Base-by-base conservation (phyloP, 2,329 filamentous ascomycete species). In the Aspergillus glaucus region DNA sequence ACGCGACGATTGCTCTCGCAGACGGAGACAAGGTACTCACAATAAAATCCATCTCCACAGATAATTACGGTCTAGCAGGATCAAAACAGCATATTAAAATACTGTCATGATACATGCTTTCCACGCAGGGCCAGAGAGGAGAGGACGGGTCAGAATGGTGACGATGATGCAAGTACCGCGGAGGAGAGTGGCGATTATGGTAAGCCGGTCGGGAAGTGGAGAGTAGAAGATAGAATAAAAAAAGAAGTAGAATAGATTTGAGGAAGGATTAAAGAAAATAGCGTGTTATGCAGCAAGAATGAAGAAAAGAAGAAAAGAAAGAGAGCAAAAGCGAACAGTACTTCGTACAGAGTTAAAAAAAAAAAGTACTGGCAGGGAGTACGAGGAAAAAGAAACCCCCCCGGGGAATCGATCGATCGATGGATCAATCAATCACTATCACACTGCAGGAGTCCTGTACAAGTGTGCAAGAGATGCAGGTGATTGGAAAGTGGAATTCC, bases 31-130 rank as follows among this genome's bases (percentile, higher is more conserved):
- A 41, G 32, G 17, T 8, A 70, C 70, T 62, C 56, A 73, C 70
- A 61, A 72, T 72, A 56, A 73, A 72, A 67, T 73, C 70, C 70
- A 73, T 73, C 49, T 56, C 55, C 49, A 55, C 51, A 40, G 52
- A 54, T 44, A 53, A 57, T 65, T 58, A 63, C 50, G 51, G 55
- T 59, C 53, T 55, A 56, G 49, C 52, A 57, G 47, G 50, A 53
- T 57, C 54, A 48, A 55, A 49, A 53, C 55, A 58, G 52, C 55
- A 57, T 49, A 54, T 61, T 57, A 67, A 47, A 50, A 57, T 60
- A 67, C 65, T 50, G 54, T 62, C 53, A 55, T 57, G 59, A 59
- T 59, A 57, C 64, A 68, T 69, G 56, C 60, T 63, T 59, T 56
- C 57, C 50, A 52, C 26, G 53, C 54, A 24, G 47, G 26, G 15